phyloP scores from a whole-genome alignment of 2,329 filamentous ascomycete species.

The Didymellaceae sp. region DNA sequence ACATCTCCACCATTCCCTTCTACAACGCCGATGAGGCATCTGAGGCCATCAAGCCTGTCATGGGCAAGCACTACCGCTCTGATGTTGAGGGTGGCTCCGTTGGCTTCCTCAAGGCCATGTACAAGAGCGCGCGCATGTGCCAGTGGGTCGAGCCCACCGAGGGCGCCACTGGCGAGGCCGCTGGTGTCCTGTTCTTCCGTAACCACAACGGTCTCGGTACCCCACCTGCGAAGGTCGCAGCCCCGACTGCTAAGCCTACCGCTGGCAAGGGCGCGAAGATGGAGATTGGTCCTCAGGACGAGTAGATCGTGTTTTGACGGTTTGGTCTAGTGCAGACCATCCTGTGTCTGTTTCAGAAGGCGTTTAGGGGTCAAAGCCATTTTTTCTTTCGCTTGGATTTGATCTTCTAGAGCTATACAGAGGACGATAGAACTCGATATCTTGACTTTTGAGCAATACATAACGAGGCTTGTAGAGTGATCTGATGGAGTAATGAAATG shows the following conservation, averaged over 20 bases:
- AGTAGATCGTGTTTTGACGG: slow-evolving; percentile 32
- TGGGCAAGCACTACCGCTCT: slow-evolving; percentile 93
- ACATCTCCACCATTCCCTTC: slow-evolving; percentile 93
- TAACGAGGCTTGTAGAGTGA: slow-evolving; percentile 21
- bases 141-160: slow-evolving; percentile 96
- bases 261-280: slow-evolving; percentile 45
- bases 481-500: slow-evolving; percentile 3
- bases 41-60: slow-evolving; percentile 91
- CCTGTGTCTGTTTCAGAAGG: slow-evolving; percentile 20
- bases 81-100: slow-evolving; percentile 75
- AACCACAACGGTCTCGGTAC: slow-evolving; percentile 88
- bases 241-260: slow-evolving; percentile 36
- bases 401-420: slow-evolving; percentile 24
- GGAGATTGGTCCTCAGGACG: slow-evolving; percentile 42
- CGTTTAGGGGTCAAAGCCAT: slow-evolving; percentile 25
- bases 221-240: slow-evolving; percentile 55
- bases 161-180: slow-evolving; percentile 78
- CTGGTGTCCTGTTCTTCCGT: slow-evolving; percentile 91
- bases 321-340: slow-evolving; percentile 28
- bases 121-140: slow-evolving; percentile 81
- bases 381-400: slow-evolving; percentile 21
- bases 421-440: slow-evolving; percentile 20
- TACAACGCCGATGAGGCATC: slow-evolving; percentile 95
- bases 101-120: slow-evolving; percentile 87
- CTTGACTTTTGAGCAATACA: slow-evolving; percentile 2